Conservation (phyloP, 73 alveolate genomes). For the Paramecium sexaurelia region DNA sequence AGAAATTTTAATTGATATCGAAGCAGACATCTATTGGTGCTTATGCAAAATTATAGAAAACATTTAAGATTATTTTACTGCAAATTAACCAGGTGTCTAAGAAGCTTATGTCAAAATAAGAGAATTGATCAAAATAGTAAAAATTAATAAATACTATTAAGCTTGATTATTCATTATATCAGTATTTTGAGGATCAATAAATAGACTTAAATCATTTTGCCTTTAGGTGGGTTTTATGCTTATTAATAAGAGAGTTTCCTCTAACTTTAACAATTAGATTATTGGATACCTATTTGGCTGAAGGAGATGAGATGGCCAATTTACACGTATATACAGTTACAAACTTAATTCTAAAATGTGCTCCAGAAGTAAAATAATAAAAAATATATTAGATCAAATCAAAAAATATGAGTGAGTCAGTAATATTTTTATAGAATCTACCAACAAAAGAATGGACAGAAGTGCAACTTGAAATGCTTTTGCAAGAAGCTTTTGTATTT, state of each 20-base stretch:
- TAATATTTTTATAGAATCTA: slow-evolving; percentile 32
- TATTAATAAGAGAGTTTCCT: slow-evolving; percentile 61
- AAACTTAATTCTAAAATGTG: slow-evolving; percentile 38
- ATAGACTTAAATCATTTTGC: slow-evolving; percentile 54
- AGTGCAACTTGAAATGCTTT: slow-evolving; percentile 29
- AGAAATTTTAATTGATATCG: slow-evolving; percentile 56
- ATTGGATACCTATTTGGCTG: slow-evolving; percentile 64
- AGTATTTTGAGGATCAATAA: slow-evolving; percentile 22
- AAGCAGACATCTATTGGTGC: slow-evolving; percentile 69
- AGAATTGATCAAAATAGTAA: slow-evolving; percentile 58
- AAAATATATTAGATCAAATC: not conserved
- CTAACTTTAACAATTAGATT: slow-evolving; percentile 46
- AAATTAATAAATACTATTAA: not conserved
- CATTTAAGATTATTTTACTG: slow-evolving; percentile 59
- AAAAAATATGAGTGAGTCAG: slow-evolving; percentile 45
- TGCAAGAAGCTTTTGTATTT: slow-evolving; percentile 50
- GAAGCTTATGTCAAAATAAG: slow-evolving; percentile 48
- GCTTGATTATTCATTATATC: slow-evolving; percentile 33
- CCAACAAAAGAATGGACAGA: slow-evolving; percentile 54
- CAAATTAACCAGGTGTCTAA: slow-evolving; percentile 64
- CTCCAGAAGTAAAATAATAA: slow-evolving; percentile 8
- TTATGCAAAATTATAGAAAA: slow-evolving; percentile 63
- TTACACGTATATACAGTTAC: slow-evolving; percentile 50
- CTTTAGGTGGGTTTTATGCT: slow-evolving; percentile 59
- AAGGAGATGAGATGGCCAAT: slow-evolving; percentile 57